phyloP scores from a whole-genome alignment of 768 basidiomycete species.

The Mycena belliarum region DNA sequence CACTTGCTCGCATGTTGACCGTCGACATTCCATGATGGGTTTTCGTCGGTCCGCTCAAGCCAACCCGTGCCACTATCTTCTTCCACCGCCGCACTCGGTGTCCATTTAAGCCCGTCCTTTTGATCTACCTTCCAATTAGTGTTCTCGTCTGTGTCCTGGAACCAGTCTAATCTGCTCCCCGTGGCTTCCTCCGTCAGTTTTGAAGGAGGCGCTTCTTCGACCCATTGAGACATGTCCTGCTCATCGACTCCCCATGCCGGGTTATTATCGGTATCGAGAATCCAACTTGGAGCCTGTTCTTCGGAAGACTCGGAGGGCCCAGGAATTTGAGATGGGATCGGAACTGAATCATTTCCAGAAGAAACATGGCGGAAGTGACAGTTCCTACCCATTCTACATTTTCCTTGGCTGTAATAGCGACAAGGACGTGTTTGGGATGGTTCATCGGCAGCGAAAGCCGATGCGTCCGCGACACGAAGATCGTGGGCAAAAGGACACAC shows the following conservation, averaged over 20 bases:
- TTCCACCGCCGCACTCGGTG: neutral
- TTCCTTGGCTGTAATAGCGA: neutral
- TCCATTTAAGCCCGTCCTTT: no score
- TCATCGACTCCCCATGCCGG: neutral
- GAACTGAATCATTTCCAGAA: neutral
- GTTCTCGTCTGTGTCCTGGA: neutral
- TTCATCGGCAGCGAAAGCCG: neutral
- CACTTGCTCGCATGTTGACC: neutral
- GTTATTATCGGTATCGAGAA: neutral
- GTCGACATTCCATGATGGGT: neutral
- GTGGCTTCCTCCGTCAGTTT: neutral
- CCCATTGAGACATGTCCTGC: neutral
- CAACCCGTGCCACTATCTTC: neutral
- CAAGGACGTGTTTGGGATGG: neutral
- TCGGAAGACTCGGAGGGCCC: neutral
- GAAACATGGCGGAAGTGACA: conserved; percentile 8
- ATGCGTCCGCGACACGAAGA: neutral
- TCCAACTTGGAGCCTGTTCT: neutral
- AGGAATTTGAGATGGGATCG: neutral
- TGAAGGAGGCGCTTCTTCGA: neutral
- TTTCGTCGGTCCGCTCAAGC: conserved; percentile 3
- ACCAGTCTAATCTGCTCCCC: neutral
- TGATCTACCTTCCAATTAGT: neutral
- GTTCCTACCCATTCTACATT: neutral
- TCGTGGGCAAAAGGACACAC: conserved; percentile 5